phyloP scores from a whole-genome alignment of 257 asterid species.

The Capsicum rhomboideum region DNA sequence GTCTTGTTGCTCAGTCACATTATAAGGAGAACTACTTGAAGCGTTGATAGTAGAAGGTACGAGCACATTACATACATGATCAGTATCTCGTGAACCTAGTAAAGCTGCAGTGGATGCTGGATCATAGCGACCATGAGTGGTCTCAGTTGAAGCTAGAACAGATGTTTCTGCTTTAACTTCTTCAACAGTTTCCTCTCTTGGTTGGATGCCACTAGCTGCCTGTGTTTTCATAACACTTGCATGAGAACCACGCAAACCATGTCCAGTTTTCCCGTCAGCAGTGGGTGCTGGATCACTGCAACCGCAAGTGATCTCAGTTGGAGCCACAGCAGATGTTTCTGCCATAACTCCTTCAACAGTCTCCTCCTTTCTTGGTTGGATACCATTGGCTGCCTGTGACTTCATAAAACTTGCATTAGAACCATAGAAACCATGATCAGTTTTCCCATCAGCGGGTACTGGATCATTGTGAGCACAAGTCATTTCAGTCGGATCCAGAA shows the following conservation, averaged over 20 bases:
- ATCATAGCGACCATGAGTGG: slow-evolving; percentile 8
- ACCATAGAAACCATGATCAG: slow-evolving; percentile 52
- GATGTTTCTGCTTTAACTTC: slow-evolving; percentile 5
- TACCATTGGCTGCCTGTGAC: slow-evolving; percentile 12
- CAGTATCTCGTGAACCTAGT: slow-evolving; percentile 15
- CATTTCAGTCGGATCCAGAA: slow-evolving; percentile 14
- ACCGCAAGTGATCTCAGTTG: slow-evolving; percentile 10
- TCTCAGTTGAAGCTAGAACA: slow-evolving; percentile 14
- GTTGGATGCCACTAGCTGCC: too few relatives aligned
- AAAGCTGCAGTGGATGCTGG: slow-evolving; percentile 4
- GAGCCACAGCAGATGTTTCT: slow-evolving; percentile 2
- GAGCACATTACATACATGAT: not conserved
- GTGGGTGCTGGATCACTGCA: not conserved
- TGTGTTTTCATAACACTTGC: slow-evolving; percentile 14
- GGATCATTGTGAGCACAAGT: not conserved
- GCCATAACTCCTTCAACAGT: slow-evolving; percentile 5
- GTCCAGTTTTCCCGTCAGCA: slow-evolving; percentile 37
- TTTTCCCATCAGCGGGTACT: not conserved
- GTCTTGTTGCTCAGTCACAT: slow-evolving; percentile 14
- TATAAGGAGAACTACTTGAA: slow-evolving; percentile 21
- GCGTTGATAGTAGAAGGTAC: slow-evolving; percentile 12
- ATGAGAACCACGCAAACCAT: slow-evolving; percentile 31
- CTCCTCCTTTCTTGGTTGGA: slow-evolving; percentile 14
- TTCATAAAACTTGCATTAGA: slow-evolving; percentile 10
- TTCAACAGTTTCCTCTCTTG: slow-evolving; percentile 13